Conservation (phyloP, 2,329 filamentous ascomycete genomes). For the Cadophora sp. region DNA sequence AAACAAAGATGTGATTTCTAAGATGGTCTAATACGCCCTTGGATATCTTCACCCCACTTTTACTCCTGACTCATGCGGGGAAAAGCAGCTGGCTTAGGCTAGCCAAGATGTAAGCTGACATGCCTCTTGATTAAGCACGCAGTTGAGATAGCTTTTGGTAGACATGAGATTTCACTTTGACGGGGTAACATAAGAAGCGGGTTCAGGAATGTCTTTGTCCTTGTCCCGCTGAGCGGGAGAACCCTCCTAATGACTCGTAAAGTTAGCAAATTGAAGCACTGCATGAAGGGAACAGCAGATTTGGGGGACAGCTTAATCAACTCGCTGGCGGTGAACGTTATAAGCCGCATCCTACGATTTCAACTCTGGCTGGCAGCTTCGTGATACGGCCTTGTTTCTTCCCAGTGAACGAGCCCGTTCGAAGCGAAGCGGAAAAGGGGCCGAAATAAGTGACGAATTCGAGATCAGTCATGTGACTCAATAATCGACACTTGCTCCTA, state of each 20-base stretch:
- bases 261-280: too few relatives aligned
- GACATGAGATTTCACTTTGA: not conserved
- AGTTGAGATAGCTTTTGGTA: not conserved
- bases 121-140: not conserved
- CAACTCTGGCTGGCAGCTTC: too few relatives aligned
- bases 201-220: not conserved
- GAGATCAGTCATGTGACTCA: too few relatives aligned
- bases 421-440: too few relatives aligned
- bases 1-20: not conserved
- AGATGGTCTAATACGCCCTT: not conserved
- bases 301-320: too few relatives aligned
- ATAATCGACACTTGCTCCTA: too few relatives aligned
- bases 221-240: not conserved
- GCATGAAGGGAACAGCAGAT: too few relatives aligned
- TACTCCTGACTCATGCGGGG: not conserved
- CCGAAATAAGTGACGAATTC: too few relatives aligned
- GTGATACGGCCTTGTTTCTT: too few relatives aligned
- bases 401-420: too few relatives aligned
- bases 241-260: not conserved
- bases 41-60: constrained; percentile 1
- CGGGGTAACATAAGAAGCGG: not conserved
- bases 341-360: too few relatives aligned
- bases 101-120: not conserved
- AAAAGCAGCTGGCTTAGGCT: not conserved
- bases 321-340: too few relatives aligned